Conservation (phyloP, 78 protist species). For the Creolimax fragrantissima region DNA sequence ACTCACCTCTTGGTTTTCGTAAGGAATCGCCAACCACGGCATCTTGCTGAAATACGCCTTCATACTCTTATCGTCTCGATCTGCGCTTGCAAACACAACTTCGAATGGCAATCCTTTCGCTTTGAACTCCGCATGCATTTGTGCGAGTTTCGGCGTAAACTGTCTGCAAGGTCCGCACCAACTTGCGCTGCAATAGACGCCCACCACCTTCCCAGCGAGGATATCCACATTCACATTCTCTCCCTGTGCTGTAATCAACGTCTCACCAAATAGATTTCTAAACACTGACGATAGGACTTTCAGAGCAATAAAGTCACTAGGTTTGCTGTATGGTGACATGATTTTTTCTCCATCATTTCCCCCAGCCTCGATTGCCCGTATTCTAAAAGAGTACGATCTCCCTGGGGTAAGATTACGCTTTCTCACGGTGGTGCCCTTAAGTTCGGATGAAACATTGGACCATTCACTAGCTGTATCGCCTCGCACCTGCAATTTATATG, state of each 20-base stretch:
- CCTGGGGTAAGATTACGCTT: background rate
- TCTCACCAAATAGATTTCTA: background rate
- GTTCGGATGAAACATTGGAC: background rate
- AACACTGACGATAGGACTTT: background rate
- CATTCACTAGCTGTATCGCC: background rate
- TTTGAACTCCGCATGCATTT: background rate
- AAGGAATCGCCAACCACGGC: constrained; percentile 11
- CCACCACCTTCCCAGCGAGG: background rate
- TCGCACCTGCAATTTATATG: background rate
- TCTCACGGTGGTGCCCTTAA: background rate
- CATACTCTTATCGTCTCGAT: background rate
- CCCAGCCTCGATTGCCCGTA: background rate
- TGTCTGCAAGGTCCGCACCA: background rate
- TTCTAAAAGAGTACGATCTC: background rate
- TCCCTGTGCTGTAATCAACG: background rate
- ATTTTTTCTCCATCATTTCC: background rate
- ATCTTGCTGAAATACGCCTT: background rate
- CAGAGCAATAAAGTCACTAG: background rate
- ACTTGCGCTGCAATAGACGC: background rate
- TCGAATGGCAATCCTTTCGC: background rate
- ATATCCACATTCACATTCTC: background rate
- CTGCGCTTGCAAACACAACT: constrained; percentile 7
- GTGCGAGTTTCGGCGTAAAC: background rate
- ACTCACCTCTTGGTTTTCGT: background rate
- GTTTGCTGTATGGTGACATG: background rate